Base-by-base conservation (phyloP, 2,329 filamentous ascomycete genomes). In the Ascochyta fabae region DNA sequence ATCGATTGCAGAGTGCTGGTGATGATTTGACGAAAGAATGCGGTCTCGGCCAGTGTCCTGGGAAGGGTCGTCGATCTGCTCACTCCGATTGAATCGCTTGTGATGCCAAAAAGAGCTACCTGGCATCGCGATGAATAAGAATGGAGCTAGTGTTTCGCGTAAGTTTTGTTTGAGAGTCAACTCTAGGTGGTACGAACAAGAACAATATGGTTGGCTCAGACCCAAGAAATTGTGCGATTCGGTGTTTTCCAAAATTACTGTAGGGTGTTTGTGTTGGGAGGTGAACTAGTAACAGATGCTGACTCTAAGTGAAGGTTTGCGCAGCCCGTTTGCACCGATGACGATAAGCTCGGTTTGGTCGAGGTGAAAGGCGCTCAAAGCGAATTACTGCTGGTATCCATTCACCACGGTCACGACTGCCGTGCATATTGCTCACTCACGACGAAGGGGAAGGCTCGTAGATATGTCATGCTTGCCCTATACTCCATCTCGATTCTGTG, bases 271-370 rank as follows among this genome's bases (percentile, higher is more conserved):
- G 9, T 39, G 22, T 6, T 27, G 24, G 15, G 24, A 27, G 24
- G 19, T 41, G 6, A 2, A 6, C 16, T 19, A 33, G 27, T 33
- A 23, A 33, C 3, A 10, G 4, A 16, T 31, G 36, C n/a, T 24
- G 15, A 10, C 6, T 9, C n/a, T 27, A 35, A 15, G 47, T 49
- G 47, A 43, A 29, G 19, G 23, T 10, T 13, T 15, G 31, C 31
- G 41, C 23, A 3, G n/a, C 12, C 22, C 31, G 39, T 49, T 49
- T 43, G 38, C 13, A 31, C 33, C 26, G 22, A 42, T 36, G 35
- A 49, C 47, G 41, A 48, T 34, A 38, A 39, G 38, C 40, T 34
- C 36, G 23, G 34, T 48, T 38, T 43, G 23, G 12, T 33, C 29
- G 31, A 42, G 23, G 47, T 49, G 47, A 49, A 49, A 42, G 47